Evolutionary conservation across 2,329 filamentous ascomycete species (phyloP), one percentile per base, ranked within the genome.

Genomic region (Colletotrichum acutatum): DNA sequence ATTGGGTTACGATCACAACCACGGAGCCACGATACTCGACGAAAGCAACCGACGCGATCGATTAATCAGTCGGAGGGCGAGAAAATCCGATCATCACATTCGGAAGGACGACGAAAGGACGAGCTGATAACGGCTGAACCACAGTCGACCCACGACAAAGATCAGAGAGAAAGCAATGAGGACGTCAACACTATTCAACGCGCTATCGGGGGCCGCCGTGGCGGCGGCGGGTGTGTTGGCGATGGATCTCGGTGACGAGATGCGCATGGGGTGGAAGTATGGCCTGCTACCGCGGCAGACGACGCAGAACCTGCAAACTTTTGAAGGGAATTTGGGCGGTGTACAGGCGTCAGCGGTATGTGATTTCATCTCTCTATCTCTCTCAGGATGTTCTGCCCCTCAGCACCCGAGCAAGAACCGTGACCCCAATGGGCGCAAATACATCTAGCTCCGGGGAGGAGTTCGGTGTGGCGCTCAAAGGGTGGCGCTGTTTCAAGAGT

Each of bases 261-360:
- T 84, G 26, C 80, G 78, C 37, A 77, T 78, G 54, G 81, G 83
- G 26, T 84, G 84, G 75, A 78, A 75, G 49, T 80, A 83, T 77
- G 83, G 80, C 1, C 71, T 80, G 54, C 78, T 81, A 19, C 81
- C 83, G 63, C 78, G 82, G 71, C 76, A 80, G 61, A 65, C 70
- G 42, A 68, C 69, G 54, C 74, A 75, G 28, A 83, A 86, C 75
- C 78, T 88, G 28, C 85, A 86, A 79, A 70, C 78, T 3, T 88
- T 87, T 74, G 75, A 71, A 3, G 82, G 81, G n/a, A 77, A 79
- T 2, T 64, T 88, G 59, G 86, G 84, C 28, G 84, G 82, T 8
- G 77, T 80, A 19, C 63, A 70, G 0, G 82, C 85, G 3, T 74
- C 82, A 11, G 76, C 82, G 46, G 83, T 84, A 79, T 30, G 81